Percentiles rank a stretch among this genome's conserved stretches.
Conservation (phyloP, 192 early-diverging fungal species). For the Coemansia sp. region DNA sequence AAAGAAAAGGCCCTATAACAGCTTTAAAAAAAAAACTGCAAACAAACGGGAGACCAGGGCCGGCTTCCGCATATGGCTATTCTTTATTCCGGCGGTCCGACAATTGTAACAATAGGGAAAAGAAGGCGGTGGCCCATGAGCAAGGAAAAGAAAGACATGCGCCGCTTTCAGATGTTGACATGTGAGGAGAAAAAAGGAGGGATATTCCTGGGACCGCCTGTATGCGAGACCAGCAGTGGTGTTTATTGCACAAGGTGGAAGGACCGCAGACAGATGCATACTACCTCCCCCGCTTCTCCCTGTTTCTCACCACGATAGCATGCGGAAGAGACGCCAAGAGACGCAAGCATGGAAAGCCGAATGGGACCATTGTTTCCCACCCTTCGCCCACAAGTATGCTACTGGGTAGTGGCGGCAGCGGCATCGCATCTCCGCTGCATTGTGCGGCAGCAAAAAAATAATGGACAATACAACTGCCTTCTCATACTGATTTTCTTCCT, state of each 20-base stretch:
- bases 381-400: background rate
- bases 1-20: background rate
- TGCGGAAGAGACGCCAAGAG: background rate
- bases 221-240: background rate
- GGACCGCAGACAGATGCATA: background rate
- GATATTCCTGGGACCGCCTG: background rate
- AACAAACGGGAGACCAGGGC: slow-evolving; percentile 6
- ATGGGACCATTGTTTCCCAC: background rate
- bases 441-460: background rate
- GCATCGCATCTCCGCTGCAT: background rate
- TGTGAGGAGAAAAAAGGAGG: slow-evolving; percentile 1
- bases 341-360: background rate
- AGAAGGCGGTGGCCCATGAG: background rate
- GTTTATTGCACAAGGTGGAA: background rate
- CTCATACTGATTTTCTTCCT: background rate
- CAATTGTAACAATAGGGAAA: background rate
- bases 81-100: slow-evolving; percentile 1
- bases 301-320: background rate
- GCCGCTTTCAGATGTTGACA: slow-evolving; percentile 9
- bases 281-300: too few species aligned
- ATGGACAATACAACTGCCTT: slow-evolving; percentile 7
- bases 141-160: slow-evolving; percentile 1
- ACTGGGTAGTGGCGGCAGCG: slow-evolving; percentile 3
- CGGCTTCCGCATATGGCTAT: background rate
- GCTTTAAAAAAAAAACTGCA: background rate